phyloP scores from a whole-genome alignment of 1,284 basidiomycete genomes.

The Cutaneotrichosporon curvatum region DNA sequence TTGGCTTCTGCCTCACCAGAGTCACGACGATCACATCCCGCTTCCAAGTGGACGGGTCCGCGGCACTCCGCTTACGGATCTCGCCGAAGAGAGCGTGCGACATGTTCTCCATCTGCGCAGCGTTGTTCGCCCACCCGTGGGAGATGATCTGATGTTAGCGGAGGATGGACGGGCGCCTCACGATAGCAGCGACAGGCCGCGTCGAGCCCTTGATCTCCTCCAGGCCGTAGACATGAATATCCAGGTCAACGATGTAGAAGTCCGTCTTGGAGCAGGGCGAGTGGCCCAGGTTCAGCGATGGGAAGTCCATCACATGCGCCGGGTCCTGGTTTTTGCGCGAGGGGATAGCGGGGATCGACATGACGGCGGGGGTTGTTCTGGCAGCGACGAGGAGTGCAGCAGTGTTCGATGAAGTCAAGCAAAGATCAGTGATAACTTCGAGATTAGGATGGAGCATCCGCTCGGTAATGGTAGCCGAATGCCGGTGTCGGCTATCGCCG shows the following conservation, averaged over 20 bases:
- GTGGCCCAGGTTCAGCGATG: conserved; percentile 24
- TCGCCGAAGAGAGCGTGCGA: conserved; percentile 32
- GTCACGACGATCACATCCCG: conserved; percentile 42
- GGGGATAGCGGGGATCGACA: conserved; percentile 12
- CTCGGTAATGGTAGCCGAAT: too few species aligned
- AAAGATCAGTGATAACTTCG: too few species aligned
- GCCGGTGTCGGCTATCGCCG: too few species aligned
- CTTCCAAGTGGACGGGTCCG: conserved; percentile 9
- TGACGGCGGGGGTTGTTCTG: background rate
- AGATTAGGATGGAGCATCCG: too few species aligned
- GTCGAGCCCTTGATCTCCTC: conserved; percentile 29
- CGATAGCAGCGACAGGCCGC: conserved; percentile 27
- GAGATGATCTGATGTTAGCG: conserved; percentile 13
- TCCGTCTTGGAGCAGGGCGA: conserved; percentile 12
- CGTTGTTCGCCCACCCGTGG: conserved; percentile 18
- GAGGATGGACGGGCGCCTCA: too few species aligned
- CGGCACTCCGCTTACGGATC: conserved; percentile 7
- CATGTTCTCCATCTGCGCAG: conserved; percentile 30
- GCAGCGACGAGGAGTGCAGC: too few species aligned
- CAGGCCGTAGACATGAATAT: conserved; percentile 32
- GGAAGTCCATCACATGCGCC: conserved; percentile 24
- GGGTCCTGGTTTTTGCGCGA: conserved; percentile 18
- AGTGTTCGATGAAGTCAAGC: too few species aligned
- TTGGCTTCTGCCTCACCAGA: conserved; percentile 21
- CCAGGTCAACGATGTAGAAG: conserved; percentile 29